A percentile compares a stretch with the other conserved stretches of the same genome.
Conservation (phyloP, 805 yeast genomes). For the Saccharomycopsis vini region DNA sequence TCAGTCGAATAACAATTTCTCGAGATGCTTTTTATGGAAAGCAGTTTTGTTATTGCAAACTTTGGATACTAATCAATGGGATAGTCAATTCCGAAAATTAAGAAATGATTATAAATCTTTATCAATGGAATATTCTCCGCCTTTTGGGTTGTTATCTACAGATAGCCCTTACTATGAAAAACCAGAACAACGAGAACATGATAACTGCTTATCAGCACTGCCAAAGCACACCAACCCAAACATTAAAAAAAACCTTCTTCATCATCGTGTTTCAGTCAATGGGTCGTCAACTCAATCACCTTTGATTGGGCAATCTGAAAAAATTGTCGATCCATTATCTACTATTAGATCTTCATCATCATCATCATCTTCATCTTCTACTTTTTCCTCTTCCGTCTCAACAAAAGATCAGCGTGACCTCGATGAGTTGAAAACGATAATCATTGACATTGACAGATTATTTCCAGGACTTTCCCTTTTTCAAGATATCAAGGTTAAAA, state of each 20-base stretch:
- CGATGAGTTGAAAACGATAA: constrained; percentile 15
- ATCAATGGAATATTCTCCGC: constrained; percentile 6
- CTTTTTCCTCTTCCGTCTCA: not conserved
- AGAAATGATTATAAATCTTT: constrained; percentile 9
- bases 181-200: not conserved
- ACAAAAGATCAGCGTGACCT: constrained; percentile 6
- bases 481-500: constrained; percentile 9
- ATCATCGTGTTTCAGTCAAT: too few species aligned
- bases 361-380: not conserved
- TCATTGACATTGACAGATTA: constrained; percentile 18
- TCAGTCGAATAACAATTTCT: constrained; percentile 4
- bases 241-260: not conserved
- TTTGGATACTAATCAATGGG: constrained; percentile 8
- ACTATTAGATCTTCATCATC: not conserved
- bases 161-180: constrained; percentile 8
- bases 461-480: constrained; percentile 17
- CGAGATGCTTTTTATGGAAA: constrained; percentile 17
- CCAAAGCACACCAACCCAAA: not conserved
- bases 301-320: not conserved
- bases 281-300: too few species aligned
- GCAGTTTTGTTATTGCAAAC: constrained; percentile 10
- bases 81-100: constrained; percentile 2
- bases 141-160: constrained; percentile 1
- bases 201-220: not conserved
- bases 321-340: not conserved